Evolutionary conservation across 352 stramenopile genomes (phyloP).

Genomic region (Globisporangium middletonii): DNA sequence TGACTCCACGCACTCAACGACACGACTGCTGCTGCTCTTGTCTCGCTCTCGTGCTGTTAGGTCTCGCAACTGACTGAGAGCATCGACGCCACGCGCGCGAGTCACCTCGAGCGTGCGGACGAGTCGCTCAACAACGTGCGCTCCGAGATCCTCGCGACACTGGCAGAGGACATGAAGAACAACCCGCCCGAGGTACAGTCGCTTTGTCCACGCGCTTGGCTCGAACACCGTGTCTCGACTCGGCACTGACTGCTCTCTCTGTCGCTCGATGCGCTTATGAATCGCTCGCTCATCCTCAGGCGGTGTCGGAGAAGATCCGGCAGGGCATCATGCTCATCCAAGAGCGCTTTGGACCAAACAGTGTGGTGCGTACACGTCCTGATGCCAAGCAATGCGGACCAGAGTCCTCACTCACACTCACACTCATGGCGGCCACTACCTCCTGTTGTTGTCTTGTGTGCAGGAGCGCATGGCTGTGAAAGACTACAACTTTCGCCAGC

Average conservation of each 20-base stretch:
- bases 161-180: slow-evolving; percentile 68
- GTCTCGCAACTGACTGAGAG: slow-evolving; percentile 84
- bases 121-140: slow-evolving; percentile 73
- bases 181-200: slow-evolving; percentile 39
- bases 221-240: neutral
- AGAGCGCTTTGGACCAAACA: slow-evolving; percentile 80
- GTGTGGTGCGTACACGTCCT: slow-evolving; percentile 31
- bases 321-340: slow-evolving; percentile 75
- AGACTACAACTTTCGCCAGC: slow-evolving; percentile 87
- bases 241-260: neutral
- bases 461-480: slow-evolving; percentile 80
- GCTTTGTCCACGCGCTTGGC: neutral
- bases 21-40: neutral
- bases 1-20: too few species aligned
- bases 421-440: too few species aligned
- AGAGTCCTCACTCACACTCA: too few species aligned
- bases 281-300: slow-evolving; percentile 11
- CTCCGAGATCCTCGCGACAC: slow-evolving; percentile 61
- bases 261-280: neutral
- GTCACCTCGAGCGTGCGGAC: slow-evolving; percentile 71
- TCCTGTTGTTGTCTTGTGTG: neutral
- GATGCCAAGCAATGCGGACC: too few species aligned
- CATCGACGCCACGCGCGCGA: slow-evolving; percentile 73
- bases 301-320: slow-evolving; percentile 63
- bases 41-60: slow-evolving; percentile 13